A percentile compares a stretch with the other conserved stretches of the same genome.
Evolutionary conservation across 2,329 filamentous ascomycete species (phyloP).

Genomic region (Fusarium foetens): DNA sequence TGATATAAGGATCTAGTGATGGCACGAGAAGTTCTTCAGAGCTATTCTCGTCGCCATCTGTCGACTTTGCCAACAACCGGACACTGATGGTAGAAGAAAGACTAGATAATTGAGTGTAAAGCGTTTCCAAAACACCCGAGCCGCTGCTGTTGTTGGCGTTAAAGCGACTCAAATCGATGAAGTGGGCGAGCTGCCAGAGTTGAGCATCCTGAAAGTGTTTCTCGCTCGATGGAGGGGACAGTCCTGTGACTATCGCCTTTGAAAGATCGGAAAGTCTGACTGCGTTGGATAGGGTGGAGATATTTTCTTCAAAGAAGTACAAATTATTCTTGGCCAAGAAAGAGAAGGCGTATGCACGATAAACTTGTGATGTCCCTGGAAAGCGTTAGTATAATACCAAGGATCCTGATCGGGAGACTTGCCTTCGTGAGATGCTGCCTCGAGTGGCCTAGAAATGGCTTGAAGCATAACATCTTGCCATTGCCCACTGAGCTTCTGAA

Average conservation of each 20-base stretch:
- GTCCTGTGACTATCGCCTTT: conserved; percentile 52
- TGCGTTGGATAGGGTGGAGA: conserved; percentile 48
- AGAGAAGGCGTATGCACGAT: conserved; percentile 42
- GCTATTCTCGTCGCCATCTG: conserved; percentile 32
- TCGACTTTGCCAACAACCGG: conserved; percentile 49
- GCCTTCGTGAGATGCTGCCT: conserved; percentile 32
- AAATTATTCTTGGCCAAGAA: conserved; percentile 48
- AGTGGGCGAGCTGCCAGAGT: conserved; percentile 74
- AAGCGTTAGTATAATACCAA: conserved; percentile 4
- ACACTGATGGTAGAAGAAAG: conserved; percentile 63
- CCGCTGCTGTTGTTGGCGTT: conserved; percentile 50
- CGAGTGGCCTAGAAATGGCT: conserved; percentile 48
- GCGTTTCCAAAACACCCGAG: conserved; percentile 58
- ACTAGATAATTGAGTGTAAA: conserved; percentile 64
- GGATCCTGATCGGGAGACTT: not conserved
- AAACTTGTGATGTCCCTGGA: conserved; percentile 19
- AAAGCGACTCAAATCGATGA: conserved; percentile 65
- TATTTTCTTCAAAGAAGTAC: conserved; percentile 54
- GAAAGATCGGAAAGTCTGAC: conserved; percentile 57
- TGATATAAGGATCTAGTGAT: conserved; percentile 66
- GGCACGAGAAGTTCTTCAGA: conserved; percentile 32
- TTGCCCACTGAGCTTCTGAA: conserved; percentile 26
- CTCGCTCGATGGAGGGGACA: conserved; percentile 42
- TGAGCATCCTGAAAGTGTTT: conserved; percentile 54
- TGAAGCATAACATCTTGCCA: conserved; percentile 41